phyloP scores from a whole-genome alignment of 73 alveolate species.

The Blepharisma stoltei region DNA sequence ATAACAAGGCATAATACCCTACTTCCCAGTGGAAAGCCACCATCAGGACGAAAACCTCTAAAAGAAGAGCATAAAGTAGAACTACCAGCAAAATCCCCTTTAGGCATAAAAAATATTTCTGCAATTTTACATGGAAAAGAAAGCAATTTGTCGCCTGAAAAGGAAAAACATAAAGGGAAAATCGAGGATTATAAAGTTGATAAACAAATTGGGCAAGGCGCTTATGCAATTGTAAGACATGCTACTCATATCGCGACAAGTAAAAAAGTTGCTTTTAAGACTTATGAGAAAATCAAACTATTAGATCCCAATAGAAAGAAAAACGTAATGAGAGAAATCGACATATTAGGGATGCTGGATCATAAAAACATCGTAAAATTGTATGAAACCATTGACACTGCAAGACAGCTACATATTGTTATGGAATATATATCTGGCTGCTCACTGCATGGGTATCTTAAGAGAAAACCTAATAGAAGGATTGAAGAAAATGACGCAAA shows the following conservation, averaged over 20 bases:
- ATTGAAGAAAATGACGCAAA: constrained; percentile 44
- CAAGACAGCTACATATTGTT: constrained; percentile 65
- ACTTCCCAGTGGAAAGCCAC: neutral
- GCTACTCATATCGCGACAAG: constrained; percentile 79
- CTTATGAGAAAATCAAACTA: constrained; percentile 76
- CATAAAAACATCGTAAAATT: constrained; percentile 81
- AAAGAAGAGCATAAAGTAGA: neutral
- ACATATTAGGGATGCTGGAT: constrained; percentile 60
- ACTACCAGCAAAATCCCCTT: constrained; percentile 12
- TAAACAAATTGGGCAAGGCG: constrained; percentile 77
- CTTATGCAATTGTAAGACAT: constrained; percentile 87
- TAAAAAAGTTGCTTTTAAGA: constrained; percentile 81
- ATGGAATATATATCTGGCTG: constrained; percentile 67
- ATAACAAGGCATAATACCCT: too few relatives aligned
- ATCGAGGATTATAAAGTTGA: constrained; percentile 49
- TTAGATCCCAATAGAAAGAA: constrained; percentile 71
- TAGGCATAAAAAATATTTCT: neutral
- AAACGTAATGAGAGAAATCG: constrained; percentile 69
- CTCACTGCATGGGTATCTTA: constrained; percentile 33
- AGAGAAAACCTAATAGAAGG: constrained; percentile 35
- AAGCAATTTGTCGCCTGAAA: neutral
- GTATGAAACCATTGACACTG: constrained; percentile 88
- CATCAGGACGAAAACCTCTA: neutral
- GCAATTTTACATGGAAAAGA: neutral
- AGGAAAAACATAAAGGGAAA: too few relatives aligned